Conservation (phyloP, 331 rosid species). For the Spiraea crenata region DNA sequence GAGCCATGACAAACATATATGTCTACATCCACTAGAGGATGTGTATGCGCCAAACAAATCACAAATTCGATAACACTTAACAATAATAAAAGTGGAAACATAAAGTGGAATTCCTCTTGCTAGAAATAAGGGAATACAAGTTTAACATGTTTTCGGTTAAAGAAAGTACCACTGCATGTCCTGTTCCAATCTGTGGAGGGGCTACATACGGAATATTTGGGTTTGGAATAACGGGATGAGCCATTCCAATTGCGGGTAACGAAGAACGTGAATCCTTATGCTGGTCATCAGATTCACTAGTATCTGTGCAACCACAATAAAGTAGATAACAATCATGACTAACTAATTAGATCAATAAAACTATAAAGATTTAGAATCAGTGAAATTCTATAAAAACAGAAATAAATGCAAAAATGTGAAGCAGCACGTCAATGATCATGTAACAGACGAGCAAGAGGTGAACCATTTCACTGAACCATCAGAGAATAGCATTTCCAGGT, state of each 20-base stretch:
- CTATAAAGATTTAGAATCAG: background rate
- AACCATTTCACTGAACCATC: background rate
- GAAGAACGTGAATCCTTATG: constrained; percentile 53
- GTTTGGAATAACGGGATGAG: constrained; percentile 44
- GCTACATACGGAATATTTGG: constrained; percentile 59
- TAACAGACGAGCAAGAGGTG: constrained; percentile 1
- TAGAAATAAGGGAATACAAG: background rate
- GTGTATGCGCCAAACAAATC: background rate
- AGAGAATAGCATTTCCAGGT: background rate
- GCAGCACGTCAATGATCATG: background rate
- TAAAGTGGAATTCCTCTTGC: background rate
- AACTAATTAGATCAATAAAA: background rate
- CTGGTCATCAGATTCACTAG: constrained; percentile 57
- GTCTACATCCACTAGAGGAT: background rate
- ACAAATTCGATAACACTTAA: background rate
- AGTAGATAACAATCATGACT: constrained; percentile 16
- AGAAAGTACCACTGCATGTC: constrained; percentile 68
- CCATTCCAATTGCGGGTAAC: constrained; percentile 50
- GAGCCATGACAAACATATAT: background rate
- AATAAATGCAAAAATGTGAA: background rate
- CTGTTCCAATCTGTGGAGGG: constrained; percentile 75
- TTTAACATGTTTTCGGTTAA: constrained; percentile 11
- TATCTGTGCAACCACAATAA: constrained; percentile 53
- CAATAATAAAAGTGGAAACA: background rate
- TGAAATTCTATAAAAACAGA: background rate